Evolutionary conservation across 805 yeast species (phyloP).

Genomic region (Saturnispora quitensis): DNA sequence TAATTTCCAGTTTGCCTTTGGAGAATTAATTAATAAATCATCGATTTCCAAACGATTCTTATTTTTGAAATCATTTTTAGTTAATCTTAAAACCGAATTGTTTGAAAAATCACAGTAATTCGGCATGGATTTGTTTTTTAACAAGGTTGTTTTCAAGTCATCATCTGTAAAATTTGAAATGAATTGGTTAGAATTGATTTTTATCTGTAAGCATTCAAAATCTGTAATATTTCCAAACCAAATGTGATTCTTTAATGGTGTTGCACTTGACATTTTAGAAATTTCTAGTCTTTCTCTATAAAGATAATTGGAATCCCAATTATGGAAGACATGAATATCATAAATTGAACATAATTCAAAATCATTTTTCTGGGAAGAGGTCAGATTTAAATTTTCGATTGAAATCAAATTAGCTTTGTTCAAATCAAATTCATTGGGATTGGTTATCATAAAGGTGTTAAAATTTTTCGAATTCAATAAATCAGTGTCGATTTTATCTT

Average conservation of each 20-base stretch:
- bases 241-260: conserved; percentile 42
- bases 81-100: conserved; percentile 41
- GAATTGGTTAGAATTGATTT: conserved; percentile 15
- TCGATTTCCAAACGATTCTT: conserved; percentile 19
- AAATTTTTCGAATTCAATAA: conserved; percentile 13
- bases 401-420: conserved; percentile 20
- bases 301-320: conserved; percentile 62
- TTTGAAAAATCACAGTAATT: conserved; percentile 38
- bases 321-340: conserved; percentile 37
- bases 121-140: conserved; percentile 19
- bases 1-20: conserved; percentile 45
- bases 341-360: conserved; percentile 26
- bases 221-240: conserved; percentile 86
- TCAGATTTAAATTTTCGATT: conserved; percentile 21
- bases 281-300: conserved; percentile 77
- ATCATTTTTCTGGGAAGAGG: conserved; percentile 18
- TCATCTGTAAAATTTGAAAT: not conserved
- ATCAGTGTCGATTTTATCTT: not conserved
- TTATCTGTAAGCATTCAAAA: conserved; percentile 36
- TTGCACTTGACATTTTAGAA: conserved; percentile 73
- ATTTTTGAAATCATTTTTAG: conserved; percentile 24
- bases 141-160: not conserved
- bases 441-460: conserved; percentile 23
- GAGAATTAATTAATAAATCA: conserved; percentile 35
- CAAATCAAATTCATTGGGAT: conserved; percentile 14